These are phyloP conservation scores for Auricularia cornea DNA, from an alignment of 768 basidiomycete genomes.

Conservation along the genomic window DNA sequence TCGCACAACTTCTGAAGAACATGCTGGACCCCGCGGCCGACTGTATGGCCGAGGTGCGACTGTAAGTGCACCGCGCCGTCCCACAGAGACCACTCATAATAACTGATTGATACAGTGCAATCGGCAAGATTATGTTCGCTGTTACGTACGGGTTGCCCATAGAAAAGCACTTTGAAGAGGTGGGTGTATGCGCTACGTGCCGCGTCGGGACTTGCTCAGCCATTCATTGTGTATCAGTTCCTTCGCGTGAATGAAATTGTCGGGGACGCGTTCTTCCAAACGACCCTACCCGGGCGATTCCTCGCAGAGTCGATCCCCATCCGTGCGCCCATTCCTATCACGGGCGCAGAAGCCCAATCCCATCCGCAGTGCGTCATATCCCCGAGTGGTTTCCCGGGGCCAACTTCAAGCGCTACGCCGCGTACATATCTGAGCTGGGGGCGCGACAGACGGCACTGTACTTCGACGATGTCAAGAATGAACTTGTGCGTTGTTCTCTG, in stretches of 20 bases:
- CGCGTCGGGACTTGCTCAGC: background rate
- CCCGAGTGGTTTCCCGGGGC: conserved; percentile 9
- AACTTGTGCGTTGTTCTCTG: background rate
- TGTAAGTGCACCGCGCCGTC: background rate
- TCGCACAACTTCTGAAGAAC: background rate
- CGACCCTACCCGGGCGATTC: background rate
- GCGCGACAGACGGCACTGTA: background rate
- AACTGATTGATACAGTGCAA: background rate
- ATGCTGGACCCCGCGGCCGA: background rate
- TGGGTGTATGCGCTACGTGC: no score
- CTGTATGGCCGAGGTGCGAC: background rate
- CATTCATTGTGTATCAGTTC: background rate
- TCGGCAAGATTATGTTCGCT: background rate
- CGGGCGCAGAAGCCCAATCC: background rate
- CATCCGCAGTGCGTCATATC: conserved; percentile 4
- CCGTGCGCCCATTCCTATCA: background rate
- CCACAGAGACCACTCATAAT: background rate
- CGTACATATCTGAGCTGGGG: background rate
- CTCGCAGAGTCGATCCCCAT: background rate
- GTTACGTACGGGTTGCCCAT: background rate
- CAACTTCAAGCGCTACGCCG: background rate
- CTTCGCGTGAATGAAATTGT: background rate
- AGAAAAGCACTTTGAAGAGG: background rate
- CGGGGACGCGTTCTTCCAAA: background rate
- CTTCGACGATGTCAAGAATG: conserved; percentile 1